Evolutionary conservation across 2,329 filamentous ascomycete genomes (phyloP).

Genomic region (Arthrobotrys pseudoclavata): DNA sequence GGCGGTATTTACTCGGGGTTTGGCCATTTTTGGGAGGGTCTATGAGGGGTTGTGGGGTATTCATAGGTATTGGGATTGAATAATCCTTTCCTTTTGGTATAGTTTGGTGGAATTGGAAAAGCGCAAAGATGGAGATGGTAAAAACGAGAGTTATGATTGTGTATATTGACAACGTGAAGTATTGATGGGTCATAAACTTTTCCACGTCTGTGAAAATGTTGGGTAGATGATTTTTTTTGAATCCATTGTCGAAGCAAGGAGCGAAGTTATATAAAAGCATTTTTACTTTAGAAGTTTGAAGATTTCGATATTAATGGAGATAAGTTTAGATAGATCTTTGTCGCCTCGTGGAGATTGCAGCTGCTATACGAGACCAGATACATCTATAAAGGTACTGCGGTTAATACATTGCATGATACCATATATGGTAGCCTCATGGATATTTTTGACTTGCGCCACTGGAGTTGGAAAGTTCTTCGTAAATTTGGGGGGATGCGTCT

Average conservation of each 20-base stretch:
- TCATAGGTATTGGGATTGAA: background rate
- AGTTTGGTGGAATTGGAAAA: background rate
- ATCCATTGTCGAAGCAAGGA: background rate
- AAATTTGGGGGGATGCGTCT: no score
- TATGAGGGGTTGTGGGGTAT: background rate
- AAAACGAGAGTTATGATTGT: background rate
- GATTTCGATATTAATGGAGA: no score
- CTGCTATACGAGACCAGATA: no score
- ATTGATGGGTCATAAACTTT: background rate
- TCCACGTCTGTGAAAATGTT: background rate
- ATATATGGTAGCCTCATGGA: no score
- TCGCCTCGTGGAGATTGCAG: no score
- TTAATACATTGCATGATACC: no score
- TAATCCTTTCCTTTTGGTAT: background rate
- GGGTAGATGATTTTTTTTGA: background rate
- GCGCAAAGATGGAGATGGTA: background rate
- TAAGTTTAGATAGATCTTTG: no score
- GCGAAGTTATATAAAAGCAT: background rate
- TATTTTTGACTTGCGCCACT: no score
- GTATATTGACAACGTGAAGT: background rate
- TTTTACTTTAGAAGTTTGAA: background rate
- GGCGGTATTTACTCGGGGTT: conserved; percentile 3
- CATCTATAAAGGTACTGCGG: no score
- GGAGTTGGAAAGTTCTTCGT: no score
- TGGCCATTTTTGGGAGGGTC: background rate